phyloP scores from a whole-genome alignment of 164 flowering plant genomes.

The Sedum album region DNA sequence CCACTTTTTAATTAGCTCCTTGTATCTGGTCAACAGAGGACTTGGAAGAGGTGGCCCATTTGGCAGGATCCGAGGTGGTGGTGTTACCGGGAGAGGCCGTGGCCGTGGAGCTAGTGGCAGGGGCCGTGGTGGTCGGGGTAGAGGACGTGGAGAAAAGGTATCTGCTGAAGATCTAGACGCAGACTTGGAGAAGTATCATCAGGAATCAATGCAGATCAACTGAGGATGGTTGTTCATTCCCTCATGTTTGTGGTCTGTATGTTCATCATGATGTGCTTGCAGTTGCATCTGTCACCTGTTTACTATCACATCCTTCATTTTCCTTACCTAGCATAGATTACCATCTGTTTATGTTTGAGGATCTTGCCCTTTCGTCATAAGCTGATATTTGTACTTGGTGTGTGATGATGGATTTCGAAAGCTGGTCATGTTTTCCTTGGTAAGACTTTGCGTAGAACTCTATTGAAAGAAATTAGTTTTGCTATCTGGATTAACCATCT shows the following conservation, averaged over 20 bases:
- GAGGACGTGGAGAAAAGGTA: constrained; percentile 1
- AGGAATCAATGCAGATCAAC: constrained; percentile 22
- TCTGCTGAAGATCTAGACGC: constrained; percentile 35
- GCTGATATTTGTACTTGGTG: background rate
- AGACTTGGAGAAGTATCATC: constrained; percentile 35
- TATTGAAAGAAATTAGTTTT: too few species aligned
- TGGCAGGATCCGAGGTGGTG: constrained; percentile 48
- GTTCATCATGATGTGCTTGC: background rate
- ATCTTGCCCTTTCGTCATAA: background rate
- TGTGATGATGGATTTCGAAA: background rate
- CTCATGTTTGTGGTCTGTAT: background rate
- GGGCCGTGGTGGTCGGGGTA: constrained; percentile 16
- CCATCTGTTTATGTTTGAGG: background rate
- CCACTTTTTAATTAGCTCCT: background rate
- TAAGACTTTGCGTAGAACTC: too few species aligned
- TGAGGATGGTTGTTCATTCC: background rate
- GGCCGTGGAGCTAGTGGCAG: constrained; percentile 12
- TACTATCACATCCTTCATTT: background rate
- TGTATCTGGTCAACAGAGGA: background rate
- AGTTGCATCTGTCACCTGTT: background rate
- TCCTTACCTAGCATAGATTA: background rate
- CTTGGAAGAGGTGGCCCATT: background rate
- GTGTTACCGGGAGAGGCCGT: constrained; percentile 18
- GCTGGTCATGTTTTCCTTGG: background rate
- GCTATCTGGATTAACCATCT: too few species aligned